Evolutionary conservation across 352 stramenopile species (phyloP), one percentile per base, ranked within the genome.

Genomic region (Phytopythium montanum): DNA sequence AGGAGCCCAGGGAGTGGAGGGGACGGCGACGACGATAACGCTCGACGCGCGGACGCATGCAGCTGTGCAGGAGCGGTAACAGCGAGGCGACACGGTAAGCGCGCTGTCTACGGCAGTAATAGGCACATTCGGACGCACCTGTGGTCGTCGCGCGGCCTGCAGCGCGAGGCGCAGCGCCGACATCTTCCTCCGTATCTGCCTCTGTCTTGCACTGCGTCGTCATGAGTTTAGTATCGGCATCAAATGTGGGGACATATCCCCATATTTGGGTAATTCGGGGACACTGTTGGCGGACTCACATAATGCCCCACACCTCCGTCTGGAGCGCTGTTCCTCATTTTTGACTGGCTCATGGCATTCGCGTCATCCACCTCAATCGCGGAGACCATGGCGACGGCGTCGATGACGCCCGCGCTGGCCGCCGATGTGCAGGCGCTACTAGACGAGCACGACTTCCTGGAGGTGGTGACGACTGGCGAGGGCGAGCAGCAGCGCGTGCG

Each of bases 401-500:
- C 28, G 26, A 16, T 57, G 46, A 54, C 54, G 18, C 28, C 59
- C 31, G 46, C 18, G 16, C 49, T 86, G 39, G 76, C 84, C 57
- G 56, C 61, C 0, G 61, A 57, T 7, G 70, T 86, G 62, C 65
- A 77, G 56, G 56, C 70, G 56, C 67, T 90, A 34, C 62, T 90
- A 29, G 51, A 25, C 31, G 51, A 76, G 38, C 65, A 90, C 59
- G 65, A 78, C 50, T 86, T 80, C 66, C 59, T 90, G 54, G 74
- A 87, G 64, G 29, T 79, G 3, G 62, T 87, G 29, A 71, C 82
- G 64, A 65, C 58, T 0, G 76, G 68, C 29, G 72, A 87, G 16
- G 70, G 69, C 19, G 76, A 82, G 3, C 34, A 63, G 18, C 77
- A 76, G 59, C 78, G 75, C 34, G 62, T 79, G 59, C 84, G 84